Percentiles rank a stretch among this genome's conserved stretches.
phyloP scores from a whole-genome alignment of 2,329 filamentous ascomycete species.

The Zymoseptoria tritici region DNA sequence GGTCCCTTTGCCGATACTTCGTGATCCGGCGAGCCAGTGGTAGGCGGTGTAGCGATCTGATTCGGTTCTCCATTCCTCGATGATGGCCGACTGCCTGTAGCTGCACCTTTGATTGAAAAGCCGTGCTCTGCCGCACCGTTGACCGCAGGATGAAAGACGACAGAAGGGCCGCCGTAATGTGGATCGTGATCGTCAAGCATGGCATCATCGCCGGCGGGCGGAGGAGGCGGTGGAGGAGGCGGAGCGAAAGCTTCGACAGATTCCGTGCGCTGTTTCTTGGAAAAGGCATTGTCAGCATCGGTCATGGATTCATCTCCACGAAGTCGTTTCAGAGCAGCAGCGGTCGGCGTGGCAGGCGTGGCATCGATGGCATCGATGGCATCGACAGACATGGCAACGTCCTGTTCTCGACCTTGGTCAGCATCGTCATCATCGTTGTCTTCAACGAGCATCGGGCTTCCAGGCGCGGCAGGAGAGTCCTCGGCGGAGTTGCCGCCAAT shows the following conservation, averaged over 20 bases:
- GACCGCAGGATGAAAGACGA: slow-evolving; percentile 6
- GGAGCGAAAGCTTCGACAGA: slow-evolving; percentile 26
- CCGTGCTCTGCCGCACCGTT: slow-evolving; percentile 14
- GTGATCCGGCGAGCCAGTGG: slow-evolving; percentile 30
- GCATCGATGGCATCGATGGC: slow-evolving; percentile 16
- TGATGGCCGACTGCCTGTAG: slow-evolving; percentile 11
- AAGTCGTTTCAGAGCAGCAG: slow-evolving; percentile 21
- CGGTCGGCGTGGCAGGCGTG: slow-evolving; percentile 17
- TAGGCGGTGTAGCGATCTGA: slow-evolving; percentile 41
- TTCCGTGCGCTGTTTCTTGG: slow-evolving; percentile 27
- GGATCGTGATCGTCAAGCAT: slow-evolving; percentile 1
- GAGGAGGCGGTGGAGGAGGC: slow-evolving; percentile 37
- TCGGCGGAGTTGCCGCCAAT: slow-evolving; percentile 20
- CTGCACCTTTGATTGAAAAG: slow-evolving; percentile 23
- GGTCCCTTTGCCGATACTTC: slow-evolving; percentile 24
- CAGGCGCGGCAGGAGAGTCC: slow-evolving; percentile 22
- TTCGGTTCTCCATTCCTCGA: slow-evolving; percentile 28
- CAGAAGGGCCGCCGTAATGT: slow-evolving; percentile 5
- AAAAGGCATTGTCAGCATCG: slow-evolving; percentile 26
- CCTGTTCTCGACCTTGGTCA: slow-evolving; percentile 11
- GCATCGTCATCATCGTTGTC: slow-evolving; percentile 25
- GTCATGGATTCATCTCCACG: slow-evolving; percentile 25
- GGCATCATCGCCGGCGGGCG: slow-evolving; percentile 22
- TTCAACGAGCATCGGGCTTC: slow-evolving; percentile 17
- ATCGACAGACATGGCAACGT: slow-evolving; percentile 19